Percentiles rank a stretch among this genome's conserved stretches.
phyloP scores from a whole-genome alignment of 2,329 filamentous ascomycete species.

The Dryadomyces quercivorus region DNA sequence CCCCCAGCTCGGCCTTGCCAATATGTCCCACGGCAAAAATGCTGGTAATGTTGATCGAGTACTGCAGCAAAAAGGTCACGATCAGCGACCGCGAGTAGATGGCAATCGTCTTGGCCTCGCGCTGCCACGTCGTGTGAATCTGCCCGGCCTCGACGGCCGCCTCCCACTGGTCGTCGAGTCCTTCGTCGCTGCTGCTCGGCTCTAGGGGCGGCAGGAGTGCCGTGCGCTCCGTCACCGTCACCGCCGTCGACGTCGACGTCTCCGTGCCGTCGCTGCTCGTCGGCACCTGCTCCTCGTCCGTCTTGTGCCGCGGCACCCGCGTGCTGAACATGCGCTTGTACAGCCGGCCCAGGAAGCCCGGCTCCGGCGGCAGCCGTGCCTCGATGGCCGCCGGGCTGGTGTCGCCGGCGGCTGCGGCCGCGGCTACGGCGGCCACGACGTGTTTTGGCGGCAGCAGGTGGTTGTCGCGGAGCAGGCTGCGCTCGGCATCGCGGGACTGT shows the following conservation, averaged over 20 bases:
- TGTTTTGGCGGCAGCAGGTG: constrained; percentile 53
- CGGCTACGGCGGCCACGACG: constrained; percentile 14
- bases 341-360: constrained; percentile 23
- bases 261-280: constrained; percentile 32
- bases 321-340: constrained; percentile 41
- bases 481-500: constrained; percentile 44
- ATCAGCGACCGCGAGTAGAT: constrained; percentile 61
- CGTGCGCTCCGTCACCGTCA: constrained; percentile 18
- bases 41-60: constrained; percentile 71
- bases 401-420: too few relatives aligned
- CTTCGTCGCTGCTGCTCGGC: constrained; percentile 25
- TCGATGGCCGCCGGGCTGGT: neutral
- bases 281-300: constrained; percentile 45
- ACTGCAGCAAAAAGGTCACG: constrained; percentile 66
- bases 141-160: constrained; percentile 69
- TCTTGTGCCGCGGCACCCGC: constrained; percentile 27
- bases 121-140: constrained; percentile 83
- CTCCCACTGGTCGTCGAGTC: constrained; percentile 65
- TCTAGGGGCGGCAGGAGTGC: constrained; percentile 16
- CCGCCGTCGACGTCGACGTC: constrained; percentile 43
- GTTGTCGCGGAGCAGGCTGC: constrained; percentile 51
- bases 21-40: constrained; percentile 69
- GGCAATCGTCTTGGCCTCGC: constrained; percentile 71
- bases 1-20: constrained; percentile 57
- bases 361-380: neutral